Conservation (phyloP, 257 asterid genomes). For the Plectranthus barbatus region DNA sequence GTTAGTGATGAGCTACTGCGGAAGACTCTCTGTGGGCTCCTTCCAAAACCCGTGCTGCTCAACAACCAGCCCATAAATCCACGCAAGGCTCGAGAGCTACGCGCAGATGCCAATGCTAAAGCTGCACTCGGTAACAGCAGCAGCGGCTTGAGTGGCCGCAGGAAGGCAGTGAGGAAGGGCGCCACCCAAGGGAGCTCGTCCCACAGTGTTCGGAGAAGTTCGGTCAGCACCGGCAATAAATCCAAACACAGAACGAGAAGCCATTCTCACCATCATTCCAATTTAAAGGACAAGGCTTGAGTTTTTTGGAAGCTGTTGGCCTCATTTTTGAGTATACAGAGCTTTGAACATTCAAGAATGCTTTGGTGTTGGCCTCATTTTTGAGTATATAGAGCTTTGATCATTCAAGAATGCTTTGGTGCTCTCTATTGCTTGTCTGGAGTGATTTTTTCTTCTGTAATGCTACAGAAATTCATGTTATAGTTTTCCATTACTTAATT, state of each 20-base stretch:
- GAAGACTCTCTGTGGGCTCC: conserved; percentile 50
- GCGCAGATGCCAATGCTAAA: conserved; percentile 46
- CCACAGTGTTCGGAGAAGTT: conserved; percentile 26
- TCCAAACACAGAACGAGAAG: conserved; percentile 35
- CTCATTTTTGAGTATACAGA: background rate
- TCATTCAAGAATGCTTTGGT: background rate
- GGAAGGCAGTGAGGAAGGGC: conserved; percentile 36
- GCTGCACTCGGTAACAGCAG: conserved; percentile 50
- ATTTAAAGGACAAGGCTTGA: conserved; percentile 15
- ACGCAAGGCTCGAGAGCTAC: conserved; percentile 54
- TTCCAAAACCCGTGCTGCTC: conserved; percentile 52
- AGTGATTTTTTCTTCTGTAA: no score
- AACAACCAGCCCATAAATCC: conserved; percentile 58
- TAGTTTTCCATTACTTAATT: no score
- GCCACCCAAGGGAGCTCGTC: conserved; percentile 26
- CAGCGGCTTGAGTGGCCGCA: conserved; percentile 19
- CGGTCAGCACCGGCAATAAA: conserved; percentile 25
- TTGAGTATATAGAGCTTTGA: background rate
- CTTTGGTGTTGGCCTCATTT: background rate
- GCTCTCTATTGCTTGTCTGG: no score
- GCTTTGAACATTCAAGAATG: background rate
- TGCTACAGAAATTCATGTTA: no score
- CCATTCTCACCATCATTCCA: conserved; percentile 22
- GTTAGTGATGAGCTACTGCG: conserved; percentile 57
- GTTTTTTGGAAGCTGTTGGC: background rate